Conservation (phyloP, 2,329 filamentous ascomycete species). For the Apiospora kogelbergensis region DNA sequence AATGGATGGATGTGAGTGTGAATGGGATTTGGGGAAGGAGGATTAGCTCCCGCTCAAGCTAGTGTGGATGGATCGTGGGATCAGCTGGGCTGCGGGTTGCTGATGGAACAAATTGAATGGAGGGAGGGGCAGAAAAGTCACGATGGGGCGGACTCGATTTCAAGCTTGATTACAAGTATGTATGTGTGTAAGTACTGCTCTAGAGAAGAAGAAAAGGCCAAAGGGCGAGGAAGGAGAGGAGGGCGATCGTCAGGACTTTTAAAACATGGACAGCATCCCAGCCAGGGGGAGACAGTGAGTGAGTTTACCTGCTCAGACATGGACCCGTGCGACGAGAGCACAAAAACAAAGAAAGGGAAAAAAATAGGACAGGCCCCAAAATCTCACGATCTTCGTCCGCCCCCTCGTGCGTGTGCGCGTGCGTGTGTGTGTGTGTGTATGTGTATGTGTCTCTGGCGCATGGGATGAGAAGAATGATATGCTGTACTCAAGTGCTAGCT, state of each 20-base stretch:
- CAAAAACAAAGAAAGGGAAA: not conserved
- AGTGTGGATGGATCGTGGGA: not conserved
- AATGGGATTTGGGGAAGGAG: not conserved
- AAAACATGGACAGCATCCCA: not conserved
- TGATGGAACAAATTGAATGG: not conserved
- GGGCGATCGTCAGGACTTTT: not conserved
- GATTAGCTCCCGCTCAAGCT: not conserved
- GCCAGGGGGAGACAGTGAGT: not conserved
- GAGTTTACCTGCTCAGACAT: slow-evolving; percentile 1
- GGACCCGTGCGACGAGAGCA: not conserved
- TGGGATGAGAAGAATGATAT: not conserved
- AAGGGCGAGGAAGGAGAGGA: not conserved
- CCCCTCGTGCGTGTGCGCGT: not conserved
- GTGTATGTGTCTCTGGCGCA: not conserved
- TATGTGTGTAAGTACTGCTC: not conserved
- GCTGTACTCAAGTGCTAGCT: not conserved
- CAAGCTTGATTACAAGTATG: not conserved
- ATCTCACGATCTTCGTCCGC: slow-evolving; percentile 3
- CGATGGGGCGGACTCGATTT: not conserved
- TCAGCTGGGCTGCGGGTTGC: not conserved
- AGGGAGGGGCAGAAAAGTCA: not conserved
- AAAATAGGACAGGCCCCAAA: not conserved
- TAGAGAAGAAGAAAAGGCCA: not conserved
- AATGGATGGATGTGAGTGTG: not conserved
- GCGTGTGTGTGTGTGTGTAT: no score